phyloP scores from a whole-genome alignment of 805 yeast genomes.

The Candida endomychidarum region DNA sequence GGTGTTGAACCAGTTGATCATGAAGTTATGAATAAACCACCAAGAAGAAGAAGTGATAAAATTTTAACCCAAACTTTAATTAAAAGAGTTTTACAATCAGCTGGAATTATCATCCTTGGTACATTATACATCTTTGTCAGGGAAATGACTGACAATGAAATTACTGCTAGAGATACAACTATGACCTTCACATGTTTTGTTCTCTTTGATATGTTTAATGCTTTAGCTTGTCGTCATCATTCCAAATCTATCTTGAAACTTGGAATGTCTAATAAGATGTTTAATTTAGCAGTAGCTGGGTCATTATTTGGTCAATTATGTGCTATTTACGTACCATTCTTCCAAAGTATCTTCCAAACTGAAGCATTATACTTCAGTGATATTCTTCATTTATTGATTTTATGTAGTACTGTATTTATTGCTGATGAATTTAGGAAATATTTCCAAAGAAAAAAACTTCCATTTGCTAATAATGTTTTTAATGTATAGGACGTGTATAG shows the following conservation, averaged over 20 bases:
- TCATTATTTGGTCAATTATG: conserved; percentile 88
- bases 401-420: conserved; percentile 80
- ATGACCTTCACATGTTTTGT: conserved; percentile 99
- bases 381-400: conserved; percentile 54
- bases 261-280: conserved; percentile 84
- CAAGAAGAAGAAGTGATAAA: conserved; percentile 82
- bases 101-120: conserved; percentile 74
- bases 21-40: conserved; percentile 95
- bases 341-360: conserved; percentile 91
- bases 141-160: conserved; percentile 80
- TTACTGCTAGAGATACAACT: conserved; percentile 94
- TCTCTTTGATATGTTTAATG: conserved; percentile 94
- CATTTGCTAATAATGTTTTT: conserved; percentile 10
- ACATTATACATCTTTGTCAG: conserved; percentile 82
- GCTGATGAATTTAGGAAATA: conserved; percentile 82
- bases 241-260: conserved; percentile 79
- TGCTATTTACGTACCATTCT: conserved; percentile 90
- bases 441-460: conserved; percentile 16
- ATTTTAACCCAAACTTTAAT: conserved; percentile 72
- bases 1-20: conserved; percentile 98
- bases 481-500: conserved; percentile 5
- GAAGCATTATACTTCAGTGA: conserved; percentile 81
- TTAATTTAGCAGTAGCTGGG: conserved; percentile 87
- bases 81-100: conserved; percentile 73
- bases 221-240: conserved; percentile 87